A percentile compares a stretch with the other conserved stretches of the same genome.
These are phyloP conservation scores for Suillus hirtellus DNA, from an alignment of 768 basidiomycete species.

Conservation along the genomic window DNA sequence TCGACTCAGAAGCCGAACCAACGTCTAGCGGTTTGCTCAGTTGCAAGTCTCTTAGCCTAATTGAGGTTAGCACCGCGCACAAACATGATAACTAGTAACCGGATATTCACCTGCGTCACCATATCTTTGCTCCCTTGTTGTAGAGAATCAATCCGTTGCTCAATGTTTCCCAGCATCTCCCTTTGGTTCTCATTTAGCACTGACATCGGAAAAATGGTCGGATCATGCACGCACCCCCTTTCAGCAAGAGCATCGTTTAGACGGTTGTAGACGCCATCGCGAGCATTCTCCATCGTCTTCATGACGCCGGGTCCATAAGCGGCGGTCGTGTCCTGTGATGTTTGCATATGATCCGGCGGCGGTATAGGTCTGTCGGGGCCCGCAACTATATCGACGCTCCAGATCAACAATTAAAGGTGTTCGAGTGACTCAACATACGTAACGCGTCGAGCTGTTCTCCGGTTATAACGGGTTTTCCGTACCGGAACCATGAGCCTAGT, in stretches of 20 bases:
- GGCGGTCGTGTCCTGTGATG: slow-evolving; percentile 23
- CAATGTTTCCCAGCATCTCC: slow-evolving; percentile 61
- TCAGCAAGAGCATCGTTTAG: slow-evolving; percentile 58
- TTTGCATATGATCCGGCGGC: slow-evolving; percentile 14
- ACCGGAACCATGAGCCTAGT: slow-evolving; percentile 56
- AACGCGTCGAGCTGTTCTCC: slow-evolving; percentile 63
- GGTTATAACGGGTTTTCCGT: slow-evolving; percentile 45
- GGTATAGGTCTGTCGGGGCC: slow-evolving; percentile 63
- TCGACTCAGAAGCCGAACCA: slow-evolving; percentile 58
- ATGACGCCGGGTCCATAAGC: slow-evolving; percentile 22
- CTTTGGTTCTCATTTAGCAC: slow-evolving; percentile 30
- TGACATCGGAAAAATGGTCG: neutral
- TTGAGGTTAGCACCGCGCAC: neutral
- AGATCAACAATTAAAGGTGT: neutral
- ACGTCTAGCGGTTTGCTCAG: slow-evolving; percentile 61
- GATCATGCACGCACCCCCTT: slow-evolving; percentile 50
- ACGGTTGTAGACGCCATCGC: slow-evolving; percentile 44
- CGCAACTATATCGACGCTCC: slow-evolving; percentile 45
- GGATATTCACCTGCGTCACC: slow-evolving; percentile 53
- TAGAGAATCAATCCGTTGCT: slow-evolving; percentile 63
- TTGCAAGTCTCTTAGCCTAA: slow-evolving; percentile 64
- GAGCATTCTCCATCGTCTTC: slow-evolving; percentile 37
- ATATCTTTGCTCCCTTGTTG: slow-evolving; percentile 67
- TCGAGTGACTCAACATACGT: slow-evolving; percentile 39
- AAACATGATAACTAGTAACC: too few relatives aligned